A percentile compares a stretch with the other conserved stretches of the same genome.
Evolutionary conservation across 2,329 filamentous ascomycete species (phyloP).

Genomic region (Aspergillus eucalypticola): DNA sequence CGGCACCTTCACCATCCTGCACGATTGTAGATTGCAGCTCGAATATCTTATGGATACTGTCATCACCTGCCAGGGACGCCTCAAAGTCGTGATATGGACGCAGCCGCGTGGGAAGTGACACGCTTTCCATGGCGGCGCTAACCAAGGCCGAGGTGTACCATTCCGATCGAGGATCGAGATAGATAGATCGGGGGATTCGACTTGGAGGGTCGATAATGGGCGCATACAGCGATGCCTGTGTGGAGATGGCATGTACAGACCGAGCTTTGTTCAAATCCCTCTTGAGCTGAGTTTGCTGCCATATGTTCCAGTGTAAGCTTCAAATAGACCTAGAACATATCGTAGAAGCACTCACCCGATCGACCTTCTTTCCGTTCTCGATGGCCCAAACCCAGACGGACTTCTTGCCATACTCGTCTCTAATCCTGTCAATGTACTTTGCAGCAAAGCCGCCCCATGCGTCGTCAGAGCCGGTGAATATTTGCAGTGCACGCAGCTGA

Average conservation of each 20-base stretch:
- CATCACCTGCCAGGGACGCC: conserved; percentile 52
- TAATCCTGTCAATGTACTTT: conserved; percentile 71
- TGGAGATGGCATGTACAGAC: conserved; percentile 67
- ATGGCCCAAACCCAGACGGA: conserved; percentile 85
- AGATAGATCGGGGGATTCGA: conserved; percentile 58
- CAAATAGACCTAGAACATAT: no score
- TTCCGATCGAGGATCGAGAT: conserved; percentile 62
- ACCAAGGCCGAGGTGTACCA: conserved; percentile 84
- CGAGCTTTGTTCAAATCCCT: conserved; percentile 73
- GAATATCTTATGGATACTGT: conserved; percentile 78
- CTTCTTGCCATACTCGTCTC: conserved; percentile 89
- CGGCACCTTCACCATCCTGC: conserved; percentile 17
- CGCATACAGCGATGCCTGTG: conserved; percentile 73
- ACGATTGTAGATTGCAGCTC: conserved; percentile 68
- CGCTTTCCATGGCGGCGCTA: conserved; percentile 73
- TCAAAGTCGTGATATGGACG: conserved; percentile 40
- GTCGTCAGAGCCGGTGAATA: conserved; percentile 71
- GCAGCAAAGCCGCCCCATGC: conserved; percentile 78
- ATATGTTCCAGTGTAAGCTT: not conserved
- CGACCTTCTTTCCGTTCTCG: conserved; percentile 61
- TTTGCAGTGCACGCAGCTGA: conserved; percentile 82
- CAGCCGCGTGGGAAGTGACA: conserved; percentile 70
- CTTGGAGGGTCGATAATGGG: conserved; percentile 68
- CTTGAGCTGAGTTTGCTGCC: conserved; percentile 59
- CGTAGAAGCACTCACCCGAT: conserved; percentile 50